phyloP scores from a whole-genome alignment of 2,329 filamentous ascomycete species.

The Byssoonygena ceratinophila region DNA sequence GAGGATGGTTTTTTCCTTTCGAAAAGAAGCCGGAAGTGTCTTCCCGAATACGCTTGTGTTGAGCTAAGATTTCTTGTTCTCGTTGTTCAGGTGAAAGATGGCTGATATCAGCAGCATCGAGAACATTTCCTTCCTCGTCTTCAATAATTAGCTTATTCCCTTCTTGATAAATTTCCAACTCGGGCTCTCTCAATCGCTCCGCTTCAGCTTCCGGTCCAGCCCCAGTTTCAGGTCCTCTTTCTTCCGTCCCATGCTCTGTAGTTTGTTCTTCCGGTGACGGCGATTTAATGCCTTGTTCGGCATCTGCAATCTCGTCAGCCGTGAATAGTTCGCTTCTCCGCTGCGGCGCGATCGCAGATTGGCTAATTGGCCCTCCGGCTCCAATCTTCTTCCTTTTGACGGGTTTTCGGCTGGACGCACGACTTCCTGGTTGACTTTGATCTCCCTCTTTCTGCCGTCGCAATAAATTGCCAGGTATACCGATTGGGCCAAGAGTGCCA shows the following conservation, averaged over 20 bases:
- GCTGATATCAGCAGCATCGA: slow-evolving; percentile 51
- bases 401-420: slow-evolving; percentile 42
- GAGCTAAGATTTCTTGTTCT: slow-evolving; percentile 45
- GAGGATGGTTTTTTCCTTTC: slow-evolving; percentile 37
- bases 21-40: slow-evolving; percentile 40
- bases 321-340: slow-evolving; percentile 25
- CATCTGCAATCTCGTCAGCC: slow-evolving; percentile 7
- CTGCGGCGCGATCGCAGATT: slow-evolving; percentile 76
- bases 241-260: slow-evolving; percentile 15
- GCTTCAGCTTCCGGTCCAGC: neutral
- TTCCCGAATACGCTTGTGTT: slow-evolving; percentile 44
- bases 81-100: slow-evolving; percentile 47
- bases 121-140: slow-evolving; percentile 74
- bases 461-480: slow-evolving; percentile 64
- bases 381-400: slow-evolving; percentile 54
- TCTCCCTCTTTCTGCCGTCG: slow-evolving; percentile 71
- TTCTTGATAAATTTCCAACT: slow-evolving; percentile 67
- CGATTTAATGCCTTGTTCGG: slow-evolving; percentile 19
- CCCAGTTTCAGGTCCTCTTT: slow-evolving; percentile 21
- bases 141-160: slow-evolving; percentile 71
- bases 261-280: slow-evolving; percentile 17
- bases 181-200: slow-evolving; percentile 22
- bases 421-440: slow-evolving; percentile 45
- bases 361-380: slow-evolving; percentile 75
- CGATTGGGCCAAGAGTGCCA: slow-evolving; percentile 60